A percentile compares a stretch with the other conserved stretches of the same genome.
Evolutionary conservation across 129 eudicot genomes (phyloP).

Genomic region (Dittrichia graveolens): DNA sequence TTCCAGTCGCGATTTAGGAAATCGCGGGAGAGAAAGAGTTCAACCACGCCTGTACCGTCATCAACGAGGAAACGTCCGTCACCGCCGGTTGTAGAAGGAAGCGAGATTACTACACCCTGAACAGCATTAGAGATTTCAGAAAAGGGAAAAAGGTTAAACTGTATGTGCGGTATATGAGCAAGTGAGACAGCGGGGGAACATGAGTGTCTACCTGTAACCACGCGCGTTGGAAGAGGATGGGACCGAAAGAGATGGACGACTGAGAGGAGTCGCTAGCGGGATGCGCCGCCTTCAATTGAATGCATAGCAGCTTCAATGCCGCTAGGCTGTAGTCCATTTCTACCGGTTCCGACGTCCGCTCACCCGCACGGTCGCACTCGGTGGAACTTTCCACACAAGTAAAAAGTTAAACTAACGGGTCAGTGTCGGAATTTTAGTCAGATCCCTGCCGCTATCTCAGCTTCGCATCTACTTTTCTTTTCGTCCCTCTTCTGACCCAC

Average conservation of each 20-base stretch:
- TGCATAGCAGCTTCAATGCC: slow-evolving; percentile 67
- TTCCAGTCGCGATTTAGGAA: slow-evolving; percentile 47
- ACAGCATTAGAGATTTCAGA: background rate
- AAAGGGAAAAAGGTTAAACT: background rate
- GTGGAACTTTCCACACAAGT: background rate
- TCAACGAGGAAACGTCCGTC: slow-evolving; percentile 59
- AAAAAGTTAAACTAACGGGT: too few relatives aligned
- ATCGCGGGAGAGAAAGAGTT: slow-evolving; percentile 45
- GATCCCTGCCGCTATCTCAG: too few relatives aligned
- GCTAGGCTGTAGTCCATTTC: slow-evolving; percentile 86
- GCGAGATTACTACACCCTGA: slow-evolving; percentile 74
- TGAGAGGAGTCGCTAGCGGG: slow-evolving; percentile 36
- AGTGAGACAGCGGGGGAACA: background rate
- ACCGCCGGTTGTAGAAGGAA: slow-evolving; percentile 42
- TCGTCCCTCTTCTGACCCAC: too few relatives aligned
- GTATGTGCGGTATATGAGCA: background rate
- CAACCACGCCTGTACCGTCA: slow-evolving; percentile 85
- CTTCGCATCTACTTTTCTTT: too few relatives aligned
- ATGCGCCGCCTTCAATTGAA: slow-evolving; percentile 63
- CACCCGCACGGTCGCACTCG: too few relatives aligned
- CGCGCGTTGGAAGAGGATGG: slow-evolving; percentile 96
- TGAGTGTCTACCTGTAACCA: slow-evolving; percentile 65
- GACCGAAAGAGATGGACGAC: slow-evolving; percentile 50
- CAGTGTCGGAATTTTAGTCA: too few relatives aligned
- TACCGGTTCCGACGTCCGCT: background rate